phyloP scores from a whole-genome alignment of 306 rosid species.

The Rubus parviflorus region DNA sequence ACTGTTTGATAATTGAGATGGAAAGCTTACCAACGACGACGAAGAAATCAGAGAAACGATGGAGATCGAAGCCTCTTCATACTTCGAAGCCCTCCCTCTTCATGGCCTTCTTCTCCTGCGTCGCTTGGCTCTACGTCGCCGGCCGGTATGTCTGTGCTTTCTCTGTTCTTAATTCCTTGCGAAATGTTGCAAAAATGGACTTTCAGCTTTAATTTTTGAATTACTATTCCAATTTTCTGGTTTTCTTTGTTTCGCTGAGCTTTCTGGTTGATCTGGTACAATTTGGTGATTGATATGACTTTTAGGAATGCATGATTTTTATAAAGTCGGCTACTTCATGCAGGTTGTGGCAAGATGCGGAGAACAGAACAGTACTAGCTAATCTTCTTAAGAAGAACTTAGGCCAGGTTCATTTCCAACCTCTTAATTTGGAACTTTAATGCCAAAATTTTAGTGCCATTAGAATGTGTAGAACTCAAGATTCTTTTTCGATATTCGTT shows the following conservation, averaged over 20 bases:
- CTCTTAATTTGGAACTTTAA: not conserved
- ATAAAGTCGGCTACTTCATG: slow-evolving; percentile 5
- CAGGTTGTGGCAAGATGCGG: slow-evolving; percentile 99
- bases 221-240: not conserved
- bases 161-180: not conserved
- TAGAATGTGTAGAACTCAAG: too few relatives aligned
- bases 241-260: not conserved
- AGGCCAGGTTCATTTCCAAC: slow-evolving; percentile 53
- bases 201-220: not conserved
- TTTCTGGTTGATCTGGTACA: not conserved
- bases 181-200: not conserved
- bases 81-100: slow-evolving; percentile 75
- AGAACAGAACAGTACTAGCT: slow-evolving; percentile 69
- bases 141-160: slow-evolving; percentile 56
- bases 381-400: slow-evolving; percentile 62
- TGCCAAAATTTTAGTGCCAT: not conserved
- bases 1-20: slow-evolving; percentile 38
- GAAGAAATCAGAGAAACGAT: slow-evolving; percentile 54
- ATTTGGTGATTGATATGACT: not conserved
- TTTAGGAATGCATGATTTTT: not conserved
- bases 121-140: slow-evolving; percentile 98
- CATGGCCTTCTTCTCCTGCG: slow-evolving; percentile 86
- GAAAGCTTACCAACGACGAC: slow-evolving; percentile 71
- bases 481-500: too few relatives aligned
- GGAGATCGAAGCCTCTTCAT: slow-evolving; percentile 71